These are phyloP conservation scores for Bolboschoenus planiculmis DNA, from an alignment of 176 grass and related monocot genomes.

Conservation along the genomic window DNA sequence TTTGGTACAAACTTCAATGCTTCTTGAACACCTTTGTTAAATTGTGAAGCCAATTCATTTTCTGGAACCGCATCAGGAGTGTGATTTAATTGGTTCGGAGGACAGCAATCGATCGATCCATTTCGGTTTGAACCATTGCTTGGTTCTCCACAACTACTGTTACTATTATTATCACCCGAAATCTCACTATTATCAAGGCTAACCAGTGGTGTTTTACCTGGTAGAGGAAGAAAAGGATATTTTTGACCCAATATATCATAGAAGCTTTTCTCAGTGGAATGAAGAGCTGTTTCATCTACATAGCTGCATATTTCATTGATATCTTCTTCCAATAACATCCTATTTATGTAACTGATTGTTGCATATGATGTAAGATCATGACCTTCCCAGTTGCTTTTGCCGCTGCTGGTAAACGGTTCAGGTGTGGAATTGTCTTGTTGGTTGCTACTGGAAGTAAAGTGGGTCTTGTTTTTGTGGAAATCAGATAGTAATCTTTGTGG, in stretches of 20 bases:
- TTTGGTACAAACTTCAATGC: constrained; percentile 35
- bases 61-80: background rate
- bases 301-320: constrained; percentile 10
- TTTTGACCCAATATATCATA: constrained; percentile 30
- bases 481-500: background rate
- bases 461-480: background rate
- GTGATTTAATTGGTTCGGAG: background rate
- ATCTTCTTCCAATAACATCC: constrained; percentile 37
- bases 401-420: background rate
- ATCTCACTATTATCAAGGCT: background rate
- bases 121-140: background rate
- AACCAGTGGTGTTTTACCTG: background rate
- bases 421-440: background rate
- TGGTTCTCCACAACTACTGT: background rate
- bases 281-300: constrained; percentile 24
- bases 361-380: background rate
- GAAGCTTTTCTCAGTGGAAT: constrained; percentile 34
- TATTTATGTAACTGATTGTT: constrained; percentile 24
- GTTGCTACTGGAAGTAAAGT: background rate
- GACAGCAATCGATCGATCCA: background rate
- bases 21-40: constrained; percentile 32
- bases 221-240: background rate
- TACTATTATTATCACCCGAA: constrained; percentile 14
- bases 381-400: background rate
- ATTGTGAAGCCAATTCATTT: constrained; percentile 21